phyloP scores from a whole-genome alignment of 108 stramenopile species.

The Aurantiochytrium sp. region DNA sequence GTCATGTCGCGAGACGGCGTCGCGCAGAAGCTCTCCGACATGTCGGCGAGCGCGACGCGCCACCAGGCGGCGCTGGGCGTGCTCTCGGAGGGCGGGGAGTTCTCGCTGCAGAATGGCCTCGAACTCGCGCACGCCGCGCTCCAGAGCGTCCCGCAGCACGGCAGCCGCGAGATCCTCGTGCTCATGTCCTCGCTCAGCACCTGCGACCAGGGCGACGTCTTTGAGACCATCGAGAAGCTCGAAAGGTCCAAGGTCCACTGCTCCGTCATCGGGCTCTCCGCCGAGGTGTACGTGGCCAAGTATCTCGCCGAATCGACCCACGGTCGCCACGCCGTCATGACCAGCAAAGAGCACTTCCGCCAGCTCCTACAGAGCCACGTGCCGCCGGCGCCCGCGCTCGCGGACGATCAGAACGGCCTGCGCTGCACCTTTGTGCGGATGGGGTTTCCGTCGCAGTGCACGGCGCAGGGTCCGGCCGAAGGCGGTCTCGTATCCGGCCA shows the following conservation, averaged over 20 bases:
- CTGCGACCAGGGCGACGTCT: slow-evolving; percentile 38
- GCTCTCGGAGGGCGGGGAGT: not conserved
- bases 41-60: slow-evolving; percentile 21
- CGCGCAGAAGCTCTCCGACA: slow-evolving; percentile 38
- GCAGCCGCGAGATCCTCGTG: slow-evolving; percentile 31
- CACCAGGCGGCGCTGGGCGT: slow-evolving; percentile 10
- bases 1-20: not conserved
- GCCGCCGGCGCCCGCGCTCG: slow-evolving; percentile 27
- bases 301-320: slow-evolving; percentile 33
- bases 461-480: not conserved
- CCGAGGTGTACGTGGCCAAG: slow-evolving; percentile 33
- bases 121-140: slow-evolving; percentile 26
- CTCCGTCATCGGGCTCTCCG: slow-evolving; percentile 31
- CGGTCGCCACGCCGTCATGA: slow-evolving; percentile 14
- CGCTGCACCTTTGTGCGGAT: slow-evolving; percentile 10
- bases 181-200: slow-evolving; percentile 32
- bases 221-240: slow-evolving; percentile 21
- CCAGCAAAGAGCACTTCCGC: not conserved
- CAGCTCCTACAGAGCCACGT: slow-evolving; percentile 33
- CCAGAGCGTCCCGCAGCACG: slow-evolving; percentile 32
- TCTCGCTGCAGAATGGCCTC: slow-evolving; percentile 32
- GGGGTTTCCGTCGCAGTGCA: slow-evolving; percentile 1
- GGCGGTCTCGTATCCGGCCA: not conserved
- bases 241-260: not conserved
- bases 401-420: not conserved